Evolutionary conservation across 441 rosid species (phyloP).

Genomic region (Brassica hybrid): DNA sequence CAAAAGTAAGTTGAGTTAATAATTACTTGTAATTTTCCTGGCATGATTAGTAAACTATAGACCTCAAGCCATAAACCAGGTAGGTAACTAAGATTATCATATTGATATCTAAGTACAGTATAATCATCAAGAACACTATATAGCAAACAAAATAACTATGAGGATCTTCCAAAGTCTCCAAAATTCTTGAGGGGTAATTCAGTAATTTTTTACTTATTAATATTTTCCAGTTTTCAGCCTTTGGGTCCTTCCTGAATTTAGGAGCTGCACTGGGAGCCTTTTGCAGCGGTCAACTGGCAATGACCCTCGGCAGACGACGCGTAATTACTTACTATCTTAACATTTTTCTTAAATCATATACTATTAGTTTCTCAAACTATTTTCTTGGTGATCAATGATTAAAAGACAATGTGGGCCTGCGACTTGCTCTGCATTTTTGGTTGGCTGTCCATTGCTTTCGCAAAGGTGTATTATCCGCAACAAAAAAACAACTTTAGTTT

Average conservation of each 20-base stretch:
- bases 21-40: not conserved
- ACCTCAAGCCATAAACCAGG: not conserved
- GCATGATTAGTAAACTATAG: not conserved
- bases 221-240: conserved; percentile 35
- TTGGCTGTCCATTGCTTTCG: conserved; percentile 42
- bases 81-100: not conserved
- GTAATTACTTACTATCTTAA: conserved; percentile 16
- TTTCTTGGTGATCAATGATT: not conserved
- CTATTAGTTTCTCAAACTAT: not conserved
- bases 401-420: conserved; percentile 51
- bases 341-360: conserved; percentile 4
- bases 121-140: not conserved
- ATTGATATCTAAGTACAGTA: not conserved
- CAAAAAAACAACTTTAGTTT: not conserved
- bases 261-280: conserved; percentile 43
- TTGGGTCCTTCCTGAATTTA: conserved; percentile 38
- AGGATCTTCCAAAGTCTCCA: not conserved
- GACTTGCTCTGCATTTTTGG: conserved; percentile 42
- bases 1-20: not conserved
- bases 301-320: conserved; percentile 35
- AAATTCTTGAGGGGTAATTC: not conserved
- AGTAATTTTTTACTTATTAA: not conserved
- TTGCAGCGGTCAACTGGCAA: conserved; percentile 35
- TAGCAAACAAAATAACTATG: not conserved
- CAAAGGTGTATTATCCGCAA: conserved; percentile 35